A percentile compares a stretch with the other conserved stretches of the same genome.
Conservation (phyloP, 2,329 filamentous ascomycete species). For the Teratosphaeria gauchensis region DNA sequence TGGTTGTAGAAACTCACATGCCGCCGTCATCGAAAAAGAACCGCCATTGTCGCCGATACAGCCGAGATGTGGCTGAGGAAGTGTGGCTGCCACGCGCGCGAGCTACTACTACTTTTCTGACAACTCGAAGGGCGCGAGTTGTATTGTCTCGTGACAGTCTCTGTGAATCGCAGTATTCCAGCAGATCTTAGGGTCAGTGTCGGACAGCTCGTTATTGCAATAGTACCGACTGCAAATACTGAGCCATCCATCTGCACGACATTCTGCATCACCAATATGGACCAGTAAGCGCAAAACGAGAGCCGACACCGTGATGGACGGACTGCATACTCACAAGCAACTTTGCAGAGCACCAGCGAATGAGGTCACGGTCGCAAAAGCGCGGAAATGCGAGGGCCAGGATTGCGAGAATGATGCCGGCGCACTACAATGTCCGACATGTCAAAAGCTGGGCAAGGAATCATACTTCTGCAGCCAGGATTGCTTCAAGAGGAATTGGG, state of each 20-base stretch:
- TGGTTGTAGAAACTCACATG: background rate
- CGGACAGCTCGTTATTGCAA: too few species aligned
- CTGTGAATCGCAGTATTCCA: background rate
- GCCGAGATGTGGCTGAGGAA: background rate
- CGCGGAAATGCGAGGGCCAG: constrained; percentile 66
- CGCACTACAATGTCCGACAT: constrained; percentile 85
- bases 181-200: too few species aligned
- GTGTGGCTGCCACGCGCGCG: background rate
- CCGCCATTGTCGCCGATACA: background rate
- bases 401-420: constrained; percentile 84
- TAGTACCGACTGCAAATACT: too few species aligned
- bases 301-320: background rate
- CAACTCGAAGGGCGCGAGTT: background rate
- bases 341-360: constrained; percentile 20
- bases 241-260: too few species aligned
- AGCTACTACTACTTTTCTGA: background rate
- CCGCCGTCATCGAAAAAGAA: background rate
- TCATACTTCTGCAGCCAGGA: constrained; percentile 98
- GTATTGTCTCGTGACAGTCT: background rate
- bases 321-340: background rate
- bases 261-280: background rate
- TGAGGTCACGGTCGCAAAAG: constrained; percentile 30
- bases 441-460: constrained; percentile 79
- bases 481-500: constrained; percentile 98
- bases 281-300: background rate